These are phyloP conservation scores for Diddensiella santjacobensis DNA, from an alignment of 805 yeast species.

Conservation along the genomic window DNA sequence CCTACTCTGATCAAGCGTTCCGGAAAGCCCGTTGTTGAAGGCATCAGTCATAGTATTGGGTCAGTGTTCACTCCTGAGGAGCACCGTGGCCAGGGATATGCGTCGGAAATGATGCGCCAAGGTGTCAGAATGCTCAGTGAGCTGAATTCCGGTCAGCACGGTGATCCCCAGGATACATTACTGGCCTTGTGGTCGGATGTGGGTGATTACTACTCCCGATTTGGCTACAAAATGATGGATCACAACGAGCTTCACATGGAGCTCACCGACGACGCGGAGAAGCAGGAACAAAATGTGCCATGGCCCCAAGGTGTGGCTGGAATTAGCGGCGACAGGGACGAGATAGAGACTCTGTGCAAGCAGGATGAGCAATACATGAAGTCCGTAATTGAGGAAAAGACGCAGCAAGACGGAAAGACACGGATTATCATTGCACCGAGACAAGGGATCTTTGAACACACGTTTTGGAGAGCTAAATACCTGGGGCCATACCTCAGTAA, in stretches of 20 bases:
- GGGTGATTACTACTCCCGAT: constrained; percentile 59
- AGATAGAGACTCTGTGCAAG: constrained; percentile 9
- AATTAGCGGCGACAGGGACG: constrained; percentile 1
- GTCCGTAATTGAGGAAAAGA: constrained; percentile 8
- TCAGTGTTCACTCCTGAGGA: constrained; percentile 52
- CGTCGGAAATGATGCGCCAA: constrained; percentile 42
- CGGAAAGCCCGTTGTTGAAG: constrained; percentile 20
- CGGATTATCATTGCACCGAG: constrained; percentile 23
- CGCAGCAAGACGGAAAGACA: constrained; percentile 23
- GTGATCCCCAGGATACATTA: constrained; percentile 27
- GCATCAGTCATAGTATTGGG: constrained; percentile 41
- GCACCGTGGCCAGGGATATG: constrained; percentile 55
- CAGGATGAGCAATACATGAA: constrained; percentile 12
- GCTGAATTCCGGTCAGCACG: constrained; percentile 14
- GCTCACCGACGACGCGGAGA: neutral
- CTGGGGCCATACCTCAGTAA: constrained; percentile 17
- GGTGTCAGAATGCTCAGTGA: constrained; percentile 22
- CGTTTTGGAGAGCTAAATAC: constrained; percentile 23
- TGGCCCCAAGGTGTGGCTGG: constrained; percentile 8
- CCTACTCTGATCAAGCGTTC: constrained; percentile 27
- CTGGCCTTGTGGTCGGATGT: constrained; percentile 66
- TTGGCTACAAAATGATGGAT: constrained; percentile 42
- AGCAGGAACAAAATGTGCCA: neutral
- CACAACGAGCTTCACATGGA: constrained; percentile 15
- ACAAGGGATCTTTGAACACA: constrained; percentile 17